Evolutionary conservation across 768 basidiomycete species (phyloP).

Genomic region (Agrocybe praecox): DNA sequence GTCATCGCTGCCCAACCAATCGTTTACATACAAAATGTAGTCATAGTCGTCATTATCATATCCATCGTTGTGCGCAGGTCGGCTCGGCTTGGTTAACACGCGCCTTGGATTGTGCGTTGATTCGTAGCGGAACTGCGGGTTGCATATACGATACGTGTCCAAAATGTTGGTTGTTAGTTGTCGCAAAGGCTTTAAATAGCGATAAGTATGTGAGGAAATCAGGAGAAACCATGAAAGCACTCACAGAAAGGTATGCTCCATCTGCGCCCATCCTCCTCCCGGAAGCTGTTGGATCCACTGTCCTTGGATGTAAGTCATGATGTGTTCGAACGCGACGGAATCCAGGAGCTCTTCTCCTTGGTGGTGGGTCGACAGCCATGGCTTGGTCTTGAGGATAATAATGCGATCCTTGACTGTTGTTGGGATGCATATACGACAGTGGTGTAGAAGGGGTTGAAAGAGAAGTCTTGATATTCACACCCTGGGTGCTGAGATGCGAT

Average conservation of each 20-base stretch:
- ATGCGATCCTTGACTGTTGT: conserved; percentile 51
- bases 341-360: conserved; percentile 71
- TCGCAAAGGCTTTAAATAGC: conserved; percentile 49
- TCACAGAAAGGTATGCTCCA: conserved; percentile 80
- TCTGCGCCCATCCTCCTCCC: conserved; percentile 79
- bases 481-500: conserved; percentile 52
- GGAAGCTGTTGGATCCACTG: conserved; percentile 55
- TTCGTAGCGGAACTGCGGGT: conserved; percentile 94
- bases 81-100: conserved; percentile 97
- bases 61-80: conserved; percentile 93
- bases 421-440: conserved; percentile 61
- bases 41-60: conserved; percentile 99
- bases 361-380: conserved; percentile 74
- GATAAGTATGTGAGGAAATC: conserved; percentile 9
- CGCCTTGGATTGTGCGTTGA: conserved; percentile 92
- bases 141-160: conserved; percentile 93
- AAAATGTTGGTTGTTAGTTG: conserved; percentile 84
- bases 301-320: conserved; percentile 76
- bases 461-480: conserved; percentile 54
- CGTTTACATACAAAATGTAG: conserved; percentile 99
- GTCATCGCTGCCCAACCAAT: conserved; percentile 93
- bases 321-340: conserved; percentile 78
- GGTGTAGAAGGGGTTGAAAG: conserved; percentile 74
- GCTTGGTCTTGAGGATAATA: conserved; percentile 67
- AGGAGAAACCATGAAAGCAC: conserved; percentile 29